phyloP scores from a whole-genome alignment of 306 rosid species.

The Gleditsia sinensis region DNA sequence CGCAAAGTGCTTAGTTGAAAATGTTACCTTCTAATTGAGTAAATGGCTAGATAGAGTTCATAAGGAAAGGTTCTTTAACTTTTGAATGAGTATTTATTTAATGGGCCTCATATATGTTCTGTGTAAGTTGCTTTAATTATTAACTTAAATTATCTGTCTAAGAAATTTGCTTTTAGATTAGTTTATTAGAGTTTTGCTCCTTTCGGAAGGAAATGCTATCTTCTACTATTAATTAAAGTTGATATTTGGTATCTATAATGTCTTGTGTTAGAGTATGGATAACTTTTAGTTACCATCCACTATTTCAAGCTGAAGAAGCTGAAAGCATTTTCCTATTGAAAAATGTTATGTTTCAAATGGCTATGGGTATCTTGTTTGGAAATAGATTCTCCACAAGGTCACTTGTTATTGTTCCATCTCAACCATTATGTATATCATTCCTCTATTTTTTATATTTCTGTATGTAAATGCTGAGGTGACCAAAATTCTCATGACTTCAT shows the following conservation, averaged over 20 bases:
- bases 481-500: too few species aligned
- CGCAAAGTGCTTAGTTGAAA: background rate
- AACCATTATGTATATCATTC: background rate
- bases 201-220: background rate
- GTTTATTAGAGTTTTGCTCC: slow-evolving; percentile 13
- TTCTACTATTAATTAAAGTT: background rate
- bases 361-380: too few species aligned
- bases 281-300: background rate
- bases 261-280: background rate
- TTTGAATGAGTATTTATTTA: background rate
- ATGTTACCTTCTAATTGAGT: background rate
- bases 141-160: background rate
- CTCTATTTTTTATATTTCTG: background rate
- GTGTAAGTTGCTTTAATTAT: background rate
- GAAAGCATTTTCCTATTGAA: background rate
- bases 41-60: background rate
- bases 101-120: background rate
- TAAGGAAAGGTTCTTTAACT: background rate
- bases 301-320: background rate
- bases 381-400: too few species aligned
- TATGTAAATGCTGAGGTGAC: too few species aligned
- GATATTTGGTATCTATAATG: background rate
- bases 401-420: background rate
- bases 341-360: too few species aligned
- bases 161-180: background rate